Percentiles rank a stretch among this genome's conserved stretches.
These are phyloP conservation scores for Aquilaria agallochum DNA, from an alignment of 441 rosid species.

Conservation along the genomic window DNA sequence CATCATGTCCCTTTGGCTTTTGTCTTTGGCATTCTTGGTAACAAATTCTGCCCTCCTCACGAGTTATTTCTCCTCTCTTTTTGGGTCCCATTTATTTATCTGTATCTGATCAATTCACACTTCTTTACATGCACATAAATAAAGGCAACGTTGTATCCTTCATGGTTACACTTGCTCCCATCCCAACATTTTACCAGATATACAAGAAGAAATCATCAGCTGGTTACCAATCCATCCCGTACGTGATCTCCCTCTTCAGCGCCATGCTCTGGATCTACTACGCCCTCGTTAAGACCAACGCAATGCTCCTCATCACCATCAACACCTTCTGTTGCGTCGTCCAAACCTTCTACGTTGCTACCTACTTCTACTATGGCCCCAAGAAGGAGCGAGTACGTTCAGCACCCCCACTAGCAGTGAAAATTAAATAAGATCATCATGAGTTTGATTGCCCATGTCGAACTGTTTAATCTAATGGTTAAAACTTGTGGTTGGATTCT, in stretches of 20 bases:
- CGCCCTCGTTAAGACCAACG: constrained; percentile 41
- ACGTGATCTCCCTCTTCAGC: constrained; percentile 68
- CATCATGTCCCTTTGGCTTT: constrained; percentile 36
- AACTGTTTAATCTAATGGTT: no score
- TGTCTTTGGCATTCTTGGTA: constrained; percentile 75
- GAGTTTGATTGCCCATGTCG: no score
- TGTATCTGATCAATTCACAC: background rate
- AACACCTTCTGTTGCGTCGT: constrained; percentile 48
- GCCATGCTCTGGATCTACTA: constrained; percentile 91
- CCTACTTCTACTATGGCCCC: constrained; percentile 56
- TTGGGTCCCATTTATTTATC: background rate
- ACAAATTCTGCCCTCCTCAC: background rate
- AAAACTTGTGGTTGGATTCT: background rate
- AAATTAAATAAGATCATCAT: no score
- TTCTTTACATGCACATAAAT: no score
- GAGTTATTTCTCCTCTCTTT: constrained; percentile 7
- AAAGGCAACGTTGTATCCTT: constrained; percentile 63
- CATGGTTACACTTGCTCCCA: constrained; percentile 15
- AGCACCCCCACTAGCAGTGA: no score
- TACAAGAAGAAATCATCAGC: constrained; percentile 69
- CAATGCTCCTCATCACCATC: constrained; percentile 60
- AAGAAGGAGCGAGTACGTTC: constrained; percentile 50
- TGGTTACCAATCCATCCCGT: constrained; percentile 76
- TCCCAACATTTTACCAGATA: constrained; percentile 73
- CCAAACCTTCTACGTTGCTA: constrained; percentile 43